Conservation (phyloP, 2,329 filamentous ascomycete species). For the Sporothrix dimorphospora region DNA sequence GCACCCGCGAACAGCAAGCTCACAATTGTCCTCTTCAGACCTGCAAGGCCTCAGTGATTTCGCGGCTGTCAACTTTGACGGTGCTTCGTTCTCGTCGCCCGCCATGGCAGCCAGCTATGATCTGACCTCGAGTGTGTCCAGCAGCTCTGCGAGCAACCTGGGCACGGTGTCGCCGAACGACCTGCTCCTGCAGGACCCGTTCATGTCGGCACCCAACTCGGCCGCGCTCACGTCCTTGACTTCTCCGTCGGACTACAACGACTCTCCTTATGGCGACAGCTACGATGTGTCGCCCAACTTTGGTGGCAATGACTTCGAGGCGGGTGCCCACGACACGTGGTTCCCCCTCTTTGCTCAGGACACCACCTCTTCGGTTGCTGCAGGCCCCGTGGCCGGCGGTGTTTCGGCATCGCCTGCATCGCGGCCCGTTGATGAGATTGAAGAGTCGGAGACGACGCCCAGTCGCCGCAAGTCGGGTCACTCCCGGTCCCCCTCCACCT, state of each 20-base stretch:
- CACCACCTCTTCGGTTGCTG: constrained; percentile 28
- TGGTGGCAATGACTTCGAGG: constrained; percentile 59
- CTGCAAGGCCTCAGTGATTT: constrained; percentile 61
- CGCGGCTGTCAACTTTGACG: constrained; percentile 53
- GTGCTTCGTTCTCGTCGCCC: constrained; percentile 59
- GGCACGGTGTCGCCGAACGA: constrained; percentile 85
- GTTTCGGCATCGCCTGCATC: constrained; percentile 48
- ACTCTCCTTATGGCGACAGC: constrained; percentile 74
- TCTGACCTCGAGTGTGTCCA: constrained; percentile 46
- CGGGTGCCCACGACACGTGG: constrained; percentile 62
- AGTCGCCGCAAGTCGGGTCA: constrained; percentile 53
- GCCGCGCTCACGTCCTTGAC: constrained; percentile 81
- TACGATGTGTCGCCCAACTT: constrained; percentile 82
- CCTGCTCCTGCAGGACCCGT: constrained; percentile 69
- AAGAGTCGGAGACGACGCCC: constrained; percentile 47
- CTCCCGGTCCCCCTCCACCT: constrained; percentile 45
- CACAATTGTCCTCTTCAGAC: constrained; percentile 49
- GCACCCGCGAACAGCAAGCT: constrained; percentile 34
- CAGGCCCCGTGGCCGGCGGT: constrained; percentile 29
- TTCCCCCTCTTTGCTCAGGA: constrained; percentile 71
- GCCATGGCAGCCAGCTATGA: constrained; percentile 57
- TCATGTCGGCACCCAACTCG: constrained; percentile 79
- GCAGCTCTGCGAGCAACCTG: constrained; percentile 57
- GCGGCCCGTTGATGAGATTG: constrained; percentile 51
- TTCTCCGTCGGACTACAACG: constrained; percentile 77